Conservation (phyloP, 2,329 filamentous ascomycete genomes). For the Diaporthe citrichinensis region DNA sequence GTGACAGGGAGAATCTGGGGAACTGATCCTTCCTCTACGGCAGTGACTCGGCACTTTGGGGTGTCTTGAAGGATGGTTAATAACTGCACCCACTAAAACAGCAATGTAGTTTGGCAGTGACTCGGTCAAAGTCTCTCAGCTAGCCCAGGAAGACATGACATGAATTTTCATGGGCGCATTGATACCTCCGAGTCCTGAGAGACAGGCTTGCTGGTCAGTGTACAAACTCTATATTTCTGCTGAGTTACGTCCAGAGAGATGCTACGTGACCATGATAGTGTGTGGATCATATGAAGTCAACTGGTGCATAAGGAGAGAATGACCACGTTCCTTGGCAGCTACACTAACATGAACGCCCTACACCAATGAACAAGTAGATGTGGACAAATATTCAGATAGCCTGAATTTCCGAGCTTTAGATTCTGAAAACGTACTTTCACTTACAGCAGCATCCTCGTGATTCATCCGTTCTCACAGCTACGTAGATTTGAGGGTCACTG, state of each 20-base stretch:
- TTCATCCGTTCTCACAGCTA: neutral
- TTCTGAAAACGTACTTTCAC: neutral
- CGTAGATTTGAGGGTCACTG: neutral
- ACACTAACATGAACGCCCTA: neutral
- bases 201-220: neutral
- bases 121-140: neutral
- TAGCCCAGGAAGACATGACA: neutral
- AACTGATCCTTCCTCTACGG: neutral
- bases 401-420: neutral
- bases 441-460: neutral
- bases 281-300: neutral
- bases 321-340: fast-evolving
- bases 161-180: no score
- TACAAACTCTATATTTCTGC: neutral
- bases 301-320: neutral
- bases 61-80: neutral
- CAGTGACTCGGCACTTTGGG: neutral
- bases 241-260: neutral
- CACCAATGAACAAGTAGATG: neutral
- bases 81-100: neutral
- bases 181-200: neutral
- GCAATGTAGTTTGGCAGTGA: neutral
- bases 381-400: neutral
- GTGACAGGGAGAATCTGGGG: conserved; percentile 11
- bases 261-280: neutral